Base-by-base conservation (phyloP, 1,284 basidiomycete species). In the Gymnopus androsaceus region DNA sequence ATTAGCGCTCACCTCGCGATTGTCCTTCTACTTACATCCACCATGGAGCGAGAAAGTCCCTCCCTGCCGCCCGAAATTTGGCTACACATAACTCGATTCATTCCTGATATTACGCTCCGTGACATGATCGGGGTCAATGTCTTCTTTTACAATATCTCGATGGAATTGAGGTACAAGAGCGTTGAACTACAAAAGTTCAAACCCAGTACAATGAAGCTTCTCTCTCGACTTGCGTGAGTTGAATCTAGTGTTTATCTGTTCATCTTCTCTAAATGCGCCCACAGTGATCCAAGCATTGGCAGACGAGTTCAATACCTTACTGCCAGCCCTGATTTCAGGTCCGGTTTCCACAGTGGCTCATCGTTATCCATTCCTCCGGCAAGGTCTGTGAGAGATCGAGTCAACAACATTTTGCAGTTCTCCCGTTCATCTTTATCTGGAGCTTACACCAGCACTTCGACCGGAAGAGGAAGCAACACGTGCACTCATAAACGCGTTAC, bases 11-110 rank as follows among this genome's bases (percentile, higher is more conserved):
- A n/a, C n/a, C n/a, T n/a, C n/a, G n/a, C n/a, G n/a, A n/a, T n/a
- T n/a, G n/a, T n/a, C n/a, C n/a, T n/a, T n/a, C n/a, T n/a, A n/a
- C n/a, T n/a, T n/a, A n/a, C n/a, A n/a, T n/a, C n/a, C n/a, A n/a
- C n/a, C n/a, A n/a, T n/a, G n/a, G n/a, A n/a, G n/a, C n/a, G n/a
- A n/a, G n/a, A 19, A 57, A 66, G 3, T n/a, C n/a, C n/a, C n/a
- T n/a, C n/a, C n/a, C 48, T 79, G 31, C 76, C 76, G 11, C 51
- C 61, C 12, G 77, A 79, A 55, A 61, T 78, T 5, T 76, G 72
- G 74, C 62, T 73, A 25, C 63, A 71, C 30, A 67, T 77, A 49
- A 61, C 69, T 2, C 53, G 64, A 17, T 74, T 71, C 57, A 62
- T 78, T 15, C 68, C 70, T 7, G 58, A 70, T 12, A 61, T 66